phyloP scores from a whole-genome alignment of 2,329 filamentous ascomycete species.

The Acrocalymma vagum region DNA sequence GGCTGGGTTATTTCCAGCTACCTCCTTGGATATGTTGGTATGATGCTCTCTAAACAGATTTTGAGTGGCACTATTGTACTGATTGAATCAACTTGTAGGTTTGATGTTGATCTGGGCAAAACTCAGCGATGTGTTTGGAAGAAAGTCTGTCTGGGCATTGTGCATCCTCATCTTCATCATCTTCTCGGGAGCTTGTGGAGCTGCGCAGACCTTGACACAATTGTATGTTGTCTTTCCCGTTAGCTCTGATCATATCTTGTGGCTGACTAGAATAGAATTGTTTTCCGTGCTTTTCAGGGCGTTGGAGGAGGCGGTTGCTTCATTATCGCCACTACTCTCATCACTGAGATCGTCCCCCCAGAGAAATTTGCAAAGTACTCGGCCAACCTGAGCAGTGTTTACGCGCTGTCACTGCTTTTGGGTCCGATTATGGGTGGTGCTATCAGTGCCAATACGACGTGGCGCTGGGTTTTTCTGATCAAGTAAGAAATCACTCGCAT shows the following conservation, averaged over 20 bases:
- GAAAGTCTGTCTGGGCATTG: constrained; percentile 30
- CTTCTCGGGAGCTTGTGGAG: constrained; percentile 42
- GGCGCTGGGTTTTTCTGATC: constrained; percentile 24
- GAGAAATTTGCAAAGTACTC: constrained; percentile 3
- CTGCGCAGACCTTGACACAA: constrained; percentile 36
- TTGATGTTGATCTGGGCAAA: constrained; percentile 43
- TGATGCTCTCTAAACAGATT: too few relatives aligned
- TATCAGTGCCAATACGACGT: constrained; percentile 10
- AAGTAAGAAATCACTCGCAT: constrained; percentile 10
- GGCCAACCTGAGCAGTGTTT: constrained; percentile 5
- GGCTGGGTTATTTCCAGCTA: constrained; percentile 46
- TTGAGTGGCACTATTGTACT: too few relatives aligned
- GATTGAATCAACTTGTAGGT: constrained; percentile 25
- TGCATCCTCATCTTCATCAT: constrained; percentile 34
- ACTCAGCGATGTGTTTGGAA: constrained; percentile 42
- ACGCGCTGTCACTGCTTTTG: constrained; percentile 30
- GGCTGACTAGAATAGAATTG: constrained; percentile 25
- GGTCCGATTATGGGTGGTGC: constrained; percentile 20
- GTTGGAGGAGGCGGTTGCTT: constrained; percentile 35
- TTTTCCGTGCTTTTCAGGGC: constrained; percentile 20
- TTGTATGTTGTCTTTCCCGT: constrained; percentile 15
- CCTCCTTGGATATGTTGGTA: constrained; percentile 43
- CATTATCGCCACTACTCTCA: constrained; percentile 30
- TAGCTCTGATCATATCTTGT: background rate
- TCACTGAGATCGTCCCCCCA: constrained; percentile 34